Percentiles rank a stretch among this genome's conserved stretches.
phyloP scores from a whole-genome alignment of 148 eudicot genomes.

The Persicaria tinctoria region DNA sequence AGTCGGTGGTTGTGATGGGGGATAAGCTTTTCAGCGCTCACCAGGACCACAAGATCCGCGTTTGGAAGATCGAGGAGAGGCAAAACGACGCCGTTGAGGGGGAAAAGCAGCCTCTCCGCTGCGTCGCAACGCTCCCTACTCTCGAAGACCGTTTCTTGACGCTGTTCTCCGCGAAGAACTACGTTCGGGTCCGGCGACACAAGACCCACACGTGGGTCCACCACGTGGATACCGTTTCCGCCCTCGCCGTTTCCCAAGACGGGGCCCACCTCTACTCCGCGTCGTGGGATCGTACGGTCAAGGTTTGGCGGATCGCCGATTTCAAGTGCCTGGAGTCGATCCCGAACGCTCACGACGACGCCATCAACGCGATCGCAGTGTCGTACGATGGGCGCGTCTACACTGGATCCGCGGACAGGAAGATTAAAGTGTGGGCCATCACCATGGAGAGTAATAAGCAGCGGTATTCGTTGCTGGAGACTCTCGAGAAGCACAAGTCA shows the following conservation, averaged over 20 bases:
- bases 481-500: slow-evolving; percentile 59
- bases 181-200: slow-evolving; percentile 52
- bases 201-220: slow-evolving; percentile 72
- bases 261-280: slow-evolving; percentile 55
- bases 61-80: slow-evolving; percentile 41
- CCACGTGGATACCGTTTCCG: slow-evolving; percentile 71
- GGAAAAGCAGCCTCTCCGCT: slow-evolving; percentile 23
- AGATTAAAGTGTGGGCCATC: slow-evolving; percentile 54
- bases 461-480: slow-evolving; percentile 27
- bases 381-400: slow-evolving; percentile 58
- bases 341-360: slow-evolving; percentile 75
- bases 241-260: slow-evolving; percentile 51
- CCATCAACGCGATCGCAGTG: slow-evolving; percentile 50
- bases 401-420: slow-evolving; percentile 78
- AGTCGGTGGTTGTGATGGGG: slow-evolving; percentile 37
- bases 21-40: slow-evolving; percentile 55
- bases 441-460: slow-evolving; percentile 21
- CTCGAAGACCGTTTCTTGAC: slow-evolving; percentile 37
- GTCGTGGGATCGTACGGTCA: slow-evolving; percentile 80
- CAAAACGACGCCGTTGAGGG: slow-evolving; percentile 3
- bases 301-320: slow-evolving; percentile 61
- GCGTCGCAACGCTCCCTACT: slow-evolving; percentile 58
- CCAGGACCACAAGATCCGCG: slow-evolving; percentile 68
- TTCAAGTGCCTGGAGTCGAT: slow-evolving; percentile 65
- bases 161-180: slow-evolving; percentile 49